Evolutionary conservation across 2,329 filamentous ascomycete genomes (phyloP), one percentile per base, ranked within the genome.

Genomic region (Exophiala sp.): DNA sequence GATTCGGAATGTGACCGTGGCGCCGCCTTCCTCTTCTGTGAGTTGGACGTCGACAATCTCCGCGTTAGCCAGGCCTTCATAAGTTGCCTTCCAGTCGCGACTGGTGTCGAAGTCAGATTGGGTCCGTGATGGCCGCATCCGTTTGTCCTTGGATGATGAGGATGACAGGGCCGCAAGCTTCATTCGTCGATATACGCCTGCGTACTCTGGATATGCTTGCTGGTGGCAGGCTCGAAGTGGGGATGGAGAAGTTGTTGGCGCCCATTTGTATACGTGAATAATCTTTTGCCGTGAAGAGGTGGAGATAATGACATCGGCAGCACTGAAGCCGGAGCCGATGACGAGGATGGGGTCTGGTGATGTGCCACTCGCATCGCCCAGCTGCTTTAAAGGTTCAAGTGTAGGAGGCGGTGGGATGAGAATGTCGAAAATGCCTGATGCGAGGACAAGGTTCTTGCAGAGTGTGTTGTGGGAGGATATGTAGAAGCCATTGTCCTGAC

Each of bases 131-230:
- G 65, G 68, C 33, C 65, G 69, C 8, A 62, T 62, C 41, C 64
- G 67, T 44, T 64, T 65, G 21, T 50, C 57, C 36, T 62, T 55
- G 4, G 38, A 42, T 3, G 60, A 20, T 24, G 57, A 46, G 33
- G 60, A 60, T 16, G 64, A 57, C 24, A 69, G 52, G 3, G 69
- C 71, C 14, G 79, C 76, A 7, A 76, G 70, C 65, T 82, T 84
- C 82, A 85, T 84, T 39, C 79, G 71, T 11, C 79, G 74, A 59
- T 85, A 84, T 1, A 85, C 72, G 7, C 76, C 74, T 1, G 82
- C 81, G 63, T 85, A 85, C 57, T 84, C 82, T 0, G 82, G 81
- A 62, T 85, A 85, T 29, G 81, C 81, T 41, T 79, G 76, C 43
- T 80, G 77, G 62, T 85, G 82, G 54, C 82, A 84, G 35, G 76